A percentile compares a stretch with the other conserved stretches of the same genome.
Evolutionary conservation across 257 asterid species (phyloP).

Genomic region (Capsicum rhomboideum): DNA sequence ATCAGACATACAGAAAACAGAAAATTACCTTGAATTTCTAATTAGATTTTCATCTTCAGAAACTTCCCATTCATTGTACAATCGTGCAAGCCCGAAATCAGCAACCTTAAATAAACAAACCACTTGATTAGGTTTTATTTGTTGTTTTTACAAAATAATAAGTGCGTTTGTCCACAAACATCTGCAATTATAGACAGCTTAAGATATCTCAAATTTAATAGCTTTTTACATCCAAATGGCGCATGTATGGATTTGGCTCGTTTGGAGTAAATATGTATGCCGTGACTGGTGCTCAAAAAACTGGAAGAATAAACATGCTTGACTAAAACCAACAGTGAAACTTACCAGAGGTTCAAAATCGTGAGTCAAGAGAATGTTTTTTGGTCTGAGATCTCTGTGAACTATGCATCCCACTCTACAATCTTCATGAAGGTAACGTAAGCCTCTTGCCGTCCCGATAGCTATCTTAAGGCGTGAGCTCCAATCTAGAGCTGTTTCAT

Average conservation of each 20-base stretch:
- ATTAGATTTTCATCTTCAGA: slow-evolving; percentile 35
- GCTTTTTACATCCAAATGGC: neutral
- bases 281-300: neutral
- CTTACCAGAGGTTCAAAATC: slow-evolving; percentile 85
- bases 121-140: neutral
- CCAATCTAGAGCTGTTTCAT: slow-evolving; percentile 48
- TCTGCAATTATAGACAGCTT: neutral
- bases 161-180: neutral
- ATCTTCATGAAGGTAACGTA: slow-evolving; percentile 90
- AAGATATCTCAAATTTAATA: neutral
- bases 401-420: slow-evolving; percentile 88
- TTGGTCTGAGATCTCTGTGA: slow-evolving; percentile 72
- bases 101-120: slow-evolving; percentile 46
- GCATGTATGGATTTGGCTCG: neutral
- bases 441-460: slow-evolving; percentile 86
- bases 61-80: slow-evolving; percentile 62
- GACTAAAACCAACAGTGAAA: neutral
- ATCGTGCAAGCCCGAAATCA: slow-evolving; percentile 80
- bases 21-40: slow-evolving; percentile 55
- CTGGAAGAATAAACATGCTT: slow-evolving; percentile 4
- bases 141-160: neutral
- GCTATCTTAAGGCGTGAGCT: slow-evolving; percentile 66
- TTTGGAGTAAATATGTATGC: neutral
- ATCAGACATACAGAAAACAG: neutral
- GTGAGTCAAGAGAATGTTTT: slow-evolving; percentile 81